phyloP scores from a whole-genome alignment of 2,329 filamentous ascomycete genomes.

The Gaeumannomyces tritici region DNA sequence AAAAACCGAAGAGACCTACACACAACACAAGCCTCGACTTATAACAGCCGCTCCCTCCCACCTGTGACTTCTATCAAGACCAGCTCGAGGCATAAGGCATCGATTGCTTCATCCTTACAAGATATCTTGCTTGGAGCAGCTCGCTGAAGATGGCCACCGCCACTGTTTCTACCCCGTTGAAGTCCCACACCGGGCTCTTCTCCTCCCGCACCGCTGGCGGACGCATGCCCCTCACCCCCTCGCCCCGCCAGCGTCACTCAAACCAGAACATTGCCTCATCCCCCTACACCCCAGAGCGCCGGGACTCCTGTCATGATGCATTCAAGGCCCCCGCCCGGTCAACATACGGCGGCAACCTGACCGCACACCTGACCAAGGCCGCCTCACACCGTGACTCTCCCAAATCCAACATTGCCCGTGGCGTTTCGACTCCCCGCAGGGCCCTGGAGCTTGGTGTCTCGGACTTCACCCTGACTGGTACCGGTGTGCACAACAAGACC shows the following conservation, averaged over 20 bases:
- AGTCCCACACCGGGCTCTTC: conserved; percentile 91
- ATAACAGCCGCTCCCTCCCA: background rate
- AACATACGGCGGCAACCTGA: conserved; percentile 70
- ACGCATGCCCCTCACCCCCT: conserved; percentile 89
- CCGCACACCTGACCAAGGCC: conserved; percentile 65
- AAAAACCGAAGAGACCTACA: conserved; percentile 29
- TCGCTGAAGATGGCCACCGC: conserved; percentile 64
- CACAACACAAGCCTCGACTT: conserved; percentile 27
- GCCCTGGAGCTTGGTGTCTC: conserved; percentile 82
- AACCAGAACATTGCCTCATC: conserved; percentile 52
- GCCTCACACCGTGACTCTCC: conserved; percentile 74
- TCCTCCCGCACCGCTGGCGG: conserved; percentile 87
- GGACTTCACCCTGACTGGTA: conserved; percentile 84
- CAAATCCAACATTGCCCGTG: conserved; percentile 88
- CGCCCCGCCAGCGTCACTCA: conserved; percentile 57
- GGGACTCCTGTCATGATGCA: conserved; percentile 37
- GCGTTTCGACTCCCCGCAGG: conserved; percentile 67
- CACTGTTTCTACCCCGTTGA: conserved; percentile 80
- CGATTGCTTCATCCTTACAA: conserved; percentile 26
- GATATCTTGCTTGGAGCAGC: conserved; percentile 22
- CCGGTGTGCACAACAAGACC: conserved; percentile 53
- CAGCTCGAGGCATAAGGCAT: background rate
- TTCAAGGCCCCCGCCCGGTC: conserved; percentile 53
- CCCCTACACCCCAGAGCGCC: conserved; percentile 67
- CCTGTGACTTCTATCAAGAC: too few species aligned